Evolutionary conservation across 2,329 filamentous ascomycete genomes (phyloP).

Genomic region (Metarhizium sp.): DNA sequence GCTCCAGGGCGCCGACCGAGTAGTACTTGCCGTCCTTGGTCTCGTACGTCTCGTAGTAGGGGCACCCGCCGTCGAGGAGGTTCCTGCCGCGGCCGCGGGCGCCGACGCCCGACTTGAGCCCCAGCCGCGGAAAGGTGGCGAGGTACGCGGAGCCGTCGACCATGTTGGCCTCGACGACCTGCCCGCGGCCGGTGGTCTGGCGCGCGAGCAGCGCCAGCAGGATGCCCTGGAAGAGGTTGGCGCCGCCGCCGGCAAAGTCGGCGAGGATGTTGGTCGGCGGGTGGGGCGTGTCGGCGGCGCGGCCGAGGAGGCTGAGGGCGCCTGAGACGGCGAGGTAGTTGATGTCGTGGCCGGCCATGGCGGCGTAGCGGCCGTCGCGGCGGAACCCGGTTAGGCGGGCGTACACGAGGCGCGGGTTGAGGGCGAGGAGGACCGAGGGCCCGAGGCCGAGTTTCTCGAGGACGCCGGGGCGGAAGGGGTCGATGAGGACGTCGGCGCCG

Average conservation of each 20-base stretch:
- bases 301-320: conserved; percentile 66
- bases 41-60: conserved; percentile 85
- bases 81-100: conserved; percentile 60
- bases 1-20: conserved; percentile 85
- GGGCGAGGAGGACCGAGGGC: conserved; percentile 54
- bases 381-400: conserved; percentile 86
- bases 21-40: conserved; percentile 71
- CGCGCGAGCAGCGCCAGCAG: conserved; percentile 68
- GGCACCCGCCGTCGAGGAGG: conserved; percentile 72
- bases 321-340: conserved; percentile 91
- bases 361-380: conserved; percentile 71
- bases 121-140: conserved; percentile 65
- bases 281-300: conserved; percentile 58
- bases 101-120: conserved; percentile 55
- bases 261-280: conserved; percentile 77
- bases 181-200: conserved; percentile 56
- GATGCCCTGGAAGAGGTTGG: conserved; percentile 72
- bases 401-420: conserved; percentile 71
- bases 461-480: conserved; percentile 87
- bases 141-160: conserved; percentile 81
- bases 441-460: conserved; percentile 76
- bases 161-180: conserved; percentile 95
- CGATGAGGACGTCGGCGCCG: conserved; percentile 80
- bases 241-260: conserved; percentile 86
- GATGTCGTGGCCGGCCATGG: conserved; percentile 93